Percentiles rank a stretch among this genome's conserved stretches.
These are phyloP conservation scores for Yamadazyma sp. DNA, from an alignment of 805 yeast species.

Conservation along the genomic window DNA sequence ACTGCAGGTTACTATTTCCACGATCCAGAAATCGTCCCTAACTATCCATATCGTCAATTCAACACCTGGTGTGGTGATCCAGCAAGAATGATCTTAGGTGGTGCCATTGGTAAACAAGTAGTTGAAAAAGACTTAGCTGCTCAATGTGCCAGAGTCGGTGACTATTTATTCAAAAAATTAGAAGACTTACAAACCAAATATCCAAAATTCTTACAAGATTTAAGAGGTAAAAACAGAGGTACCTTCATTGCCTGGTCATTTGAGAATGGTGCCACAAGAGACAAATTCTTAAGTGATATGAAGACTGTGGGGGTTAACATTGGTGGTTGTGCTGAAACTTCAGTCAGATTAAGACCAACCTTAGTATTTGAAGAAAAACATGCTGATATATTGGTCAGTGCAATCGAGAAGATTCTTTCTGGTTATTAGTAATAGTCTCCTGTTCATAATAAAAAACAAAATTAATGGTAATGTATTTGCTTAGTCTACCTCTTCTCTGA, in stretches of 20 bases:
- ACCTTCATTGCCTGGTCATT: slow-evolving; percentile 70
- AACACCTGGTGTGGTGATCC: slow-evolving; percentile 96
- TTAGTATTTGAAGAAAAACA: slow-evolving; percentile 77
- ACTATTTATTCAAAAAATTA: slow-evolving; percentile 58
- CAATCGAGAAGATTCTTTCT: slow-evolving; percentile 37
- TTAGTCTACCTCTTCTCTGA: no score
- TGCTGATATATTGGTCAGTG: slow-evolving; percentile 60
- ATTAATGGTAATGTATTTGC: no score
- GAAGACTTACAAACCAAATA: slow-evolving; percentile 49
- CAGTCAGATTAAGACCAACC: slow-evolving; percentile 80
- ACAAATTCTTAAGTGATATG: slow-evolving; percentile 57
- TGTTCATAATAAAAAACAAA: no score
- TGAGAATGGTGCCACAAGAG: slow-evolving; percentile 48
- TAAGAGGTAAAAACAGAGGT: slow-evolving; percentile 63
- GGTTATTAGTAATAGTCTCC: no score
- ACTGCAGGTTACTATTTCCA: slow-evolving; percentile 85
- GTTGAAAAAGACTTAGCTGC: slow-evolving; percentile 55
- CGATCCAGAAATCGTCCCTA: slow-evolving; percentile 69
- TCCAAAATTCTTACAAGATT: slow-evolving; percentile 57
- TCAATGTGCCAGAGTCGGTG: slow-evolving; percentile 61
- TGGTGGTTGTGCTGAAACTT: slow-evolving; percentile 80
- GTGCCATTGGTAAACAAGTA: slow-evolving; percentile 67
- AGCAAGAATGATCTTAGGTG: slow-evolving; percentile 71
- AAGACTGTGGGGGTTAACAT: slow-evolving; percentile 68
- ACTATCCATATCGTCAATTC: slow-evolving; percentile 81